Evolutionary conservation across 2,329 filamentous ascomycete species (phyloP).

Genomic region (Clarireedia monteithiana): DNA sequence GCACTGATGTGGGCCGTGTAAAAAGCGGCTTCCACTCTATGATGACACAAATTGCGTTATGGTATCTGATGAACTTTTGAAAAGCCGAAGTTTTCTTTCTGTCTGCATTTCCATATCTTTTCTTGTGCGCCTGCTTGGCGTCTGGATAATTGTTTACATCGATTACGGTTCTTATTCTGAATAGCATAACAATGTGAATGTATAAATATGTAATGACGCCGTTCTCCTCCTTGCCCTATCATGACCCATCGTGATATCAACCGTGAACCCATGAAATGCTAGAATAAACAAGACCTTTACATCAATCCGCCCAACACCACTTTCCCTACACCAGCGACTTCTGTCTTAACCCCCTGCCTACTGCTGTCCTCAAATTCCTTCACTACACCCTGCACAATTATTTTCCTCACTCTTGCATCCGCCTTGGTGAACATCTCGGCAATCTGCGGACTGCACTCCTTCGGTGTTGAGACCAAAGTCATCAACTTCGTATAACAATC

Average conservation of each 20-base stretch:
- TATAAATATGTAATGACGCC: not conserved
- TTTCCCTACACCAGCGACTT: slow-evolving; percentile 79
- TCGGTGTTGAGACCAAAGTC: slow-evolving; percentile 64
- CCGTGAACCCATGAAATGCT: slow-evolving; percentile 4
- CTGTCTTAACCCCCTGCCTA: slow-evolving; percentile 65
- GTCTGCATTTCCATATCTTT: not conserved
- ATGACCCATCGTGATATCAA: slow-evolving; percentile 6
- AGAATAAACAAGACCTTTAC: slow-evolving; percentile 30
- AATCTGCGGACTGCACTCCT: slow-evolving; percentile 60
- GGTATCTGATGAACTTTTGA: slow-evolving; percentile 38
- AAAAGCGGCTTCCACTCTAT: slow-evolving; percentile 31
- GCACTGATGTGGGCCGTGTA: slow-evolving; percentile 64
- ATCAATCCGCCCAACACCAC: slow-evolving; percentile 84
- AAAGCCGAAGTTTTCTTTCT: slow-evolving; percentile 1
- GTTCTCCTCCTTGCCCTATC: not conserved
- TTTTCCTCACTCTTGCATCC: slow-evolving; percentile 77
- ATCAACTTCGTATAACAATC: slow-evolving; percentile 82
- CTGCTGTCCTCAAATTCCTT: slow-evolving; percentile 91
- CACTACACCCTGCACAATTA: slow-evolving; percentile 78
- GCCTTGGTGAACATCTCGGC: slow-evolving; percentile 87
- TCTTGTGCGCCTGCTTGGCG: not conserved
- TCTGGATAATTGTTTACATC: too few species aligned
- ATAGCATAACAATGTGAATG: not conserved
- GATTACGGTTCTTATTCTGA: not conserved
- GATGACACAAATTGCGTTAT: slow-evolving; percentile 43